Base-by-base conservation (phyloP, 768 basidiomycete genomes). In the Mycena galopus region DNA sequence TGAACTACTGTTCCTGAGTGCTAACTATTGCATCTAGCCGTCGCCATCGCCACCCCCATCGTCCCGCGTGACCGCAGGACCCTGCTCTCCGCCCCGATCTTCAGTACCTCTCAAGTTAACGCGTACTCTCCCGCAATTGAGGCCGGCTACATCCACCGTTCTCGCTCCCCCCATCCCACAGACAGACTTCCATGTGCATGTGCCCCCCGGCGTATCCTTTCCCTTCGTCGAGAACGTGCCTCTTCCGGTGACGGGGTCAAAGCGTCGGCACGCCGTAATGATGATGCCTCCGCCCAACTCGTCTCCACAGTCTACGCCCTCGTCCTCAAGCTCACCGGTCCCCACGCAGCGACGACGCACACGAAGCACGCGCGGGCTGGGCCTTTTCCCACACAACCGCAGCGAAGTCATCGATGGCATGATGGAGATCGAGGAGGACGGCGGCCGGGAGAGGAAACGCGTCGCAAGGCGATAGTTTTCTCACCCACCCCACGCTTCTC, bases 371-470 rank as follows among this genome's bases (percentile, higher is more conserved):
- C 79, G 84, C 57, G 83, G 81, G 51, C 68, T 81, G 23, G 83
- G 81, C 51, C 69, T 81, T 25, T 76, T 74, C 29, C 79, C 80
- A 56, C 78, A 81, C 44, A 84, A 81, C 73, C 84, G 84, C 79
- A 85, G 81, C 44, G 84, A 78, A 80, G 85, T 77, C 72, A 81
- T 81, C 73, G 85, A 78, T 72, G 76, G 83, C 58, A 81, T 81
- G 71, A 94, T 94, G 89, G 93, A 94, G 50, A 84, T 94, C 21
- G 94, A 95, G 75, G 94, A 94, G 63, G 93, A 93, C 17, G 87
- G 87, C 19, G 86, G 86, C 2, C 86, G 93, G 65, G 93, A 94
- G 77, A 84, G 94, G 77, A 95, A 95, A 78, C 87, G 94, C 57
- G 87, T 93, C 37, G 86, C 92, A 12, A 85, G 93, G 76, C 85